Percentiles rank a stretch among this genome's conserved stretches.
Evolutionary conservation across 2,329 filamentous ascomycete species (phyloP).

Genomic region (Stemphylium beticola): DNA sequence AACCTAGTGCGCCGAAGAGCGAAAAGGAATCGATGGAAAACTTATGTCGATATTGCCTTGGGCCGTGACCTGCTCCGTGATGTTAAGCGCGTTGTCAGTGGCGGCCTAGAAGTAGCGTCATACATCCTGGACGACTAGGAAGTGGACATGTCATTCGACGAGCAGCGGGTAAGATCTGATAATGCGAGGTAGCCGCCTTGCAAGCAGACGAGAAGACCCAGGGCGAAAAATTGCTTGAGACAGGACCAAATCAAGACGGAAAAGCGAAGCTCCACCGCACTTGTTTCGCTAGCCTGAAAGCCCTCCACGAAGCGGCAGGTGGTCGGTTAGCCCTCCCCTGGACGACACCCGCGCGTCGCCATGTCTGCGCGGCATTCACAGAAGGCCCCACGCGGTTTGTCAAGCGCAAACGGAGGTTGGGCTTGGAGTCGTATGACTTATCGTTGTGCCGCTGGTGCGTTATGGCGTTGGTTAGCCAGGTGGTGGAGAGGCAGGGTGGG

Average conservation of each 20-base stretch:
- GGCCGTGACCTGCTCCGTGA: slow-evolving; percentile 7
- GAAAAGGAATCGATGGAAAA: background rate
- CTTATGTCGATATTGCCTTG: background rate
- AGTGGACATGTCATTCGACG: slow-evolving; percentile 17
- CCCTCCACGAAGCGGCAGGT: slow-evolving; percentile 11
- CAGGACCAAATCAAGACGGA: slow-evolving; percentile 13
- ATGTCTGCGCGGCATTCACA: background rate
- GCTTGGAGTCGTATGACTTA: background rate
- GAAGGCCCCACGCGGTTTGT: slow-evolving; percentile 12
- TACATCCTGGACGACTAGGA: slow-evolving; percentile 22
- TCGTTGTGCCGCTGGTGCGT: background rate
- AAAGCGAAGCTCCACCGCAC: slow-evolving; percentile 20
- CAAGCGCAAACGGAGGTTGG: slow-evolving; percentile 3
- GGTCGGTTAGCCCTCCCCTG: background rate
- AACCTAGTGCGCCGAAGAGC: background rate
- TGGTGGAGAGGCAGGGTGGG: background rate
- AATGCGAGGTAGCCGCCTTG: slow-evolving; percentile 12
- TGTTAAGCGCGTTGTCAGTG: slow-evolving; percentile 15
- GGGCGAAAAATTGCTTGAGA: slow-evolving; percentile 3
- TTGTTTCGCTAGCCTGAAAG: slow-evolving; percentile 17
- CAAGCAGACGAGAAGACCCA: slow-evolving; percentile 5
- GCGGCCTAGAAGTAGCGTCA: slow-evolving; percentile 23
- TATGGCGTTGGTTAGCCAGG: background rate
- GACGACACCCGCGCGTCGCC: background rate
- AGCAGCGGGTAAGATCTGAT: slow-evolving; percentile 19